These are phyloP conservation scores for Metrosideros polymorpha DNA, from an alignment of 441 rosid species.

Conservation along the genomic window DNA sequence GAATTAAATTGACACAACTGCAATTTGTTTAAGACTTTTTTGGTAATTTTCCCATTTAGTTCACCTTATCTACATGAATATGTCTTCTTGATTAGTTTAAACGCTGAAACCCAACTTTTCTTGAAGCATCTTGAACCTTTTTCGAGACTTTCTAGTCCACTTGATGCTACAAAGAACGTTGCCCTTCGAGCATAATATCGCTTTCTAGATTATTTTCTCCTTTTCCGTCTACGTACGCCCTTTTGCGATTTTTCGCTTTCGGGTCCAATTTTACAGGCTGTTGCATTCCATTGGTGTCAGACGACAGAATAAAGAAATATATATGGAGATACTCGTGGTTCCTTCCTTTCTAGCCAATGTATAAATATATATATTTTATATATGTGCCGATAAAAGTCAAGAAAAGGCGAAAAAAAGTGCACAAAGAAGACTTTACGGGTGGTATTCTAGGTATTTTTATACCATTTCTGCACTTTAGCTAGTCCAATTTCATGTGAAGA, in stretches of 20 bases:
- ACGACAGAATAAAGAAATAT: not conserved
- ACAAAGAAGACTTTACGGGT: not conserved
- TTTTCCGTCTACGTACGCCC: not conserved
- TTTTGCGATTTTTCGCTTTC: not conserved
- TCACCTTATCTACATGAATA: too few species aligned
- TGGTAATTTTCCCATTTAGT: too few species aligned
- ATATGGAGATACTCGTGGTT: not conserved
- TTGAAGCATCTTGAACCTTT: not conserved
- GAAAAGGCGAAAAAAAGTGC: not conserved
- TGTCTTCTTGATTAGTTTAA: not conserved
- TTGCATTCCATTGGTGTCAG: not conserved
- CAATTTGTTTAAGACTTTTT: too few species aligned
- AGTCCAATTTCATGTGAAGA: not conserved
- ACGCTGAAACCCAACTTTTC: not conserved
- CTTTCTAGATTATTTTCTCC: not conserved
- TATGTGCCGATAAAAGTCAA: not conserved
- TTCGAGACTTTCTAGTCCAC: not conserved
- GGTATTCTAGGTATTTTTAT: not conserved
- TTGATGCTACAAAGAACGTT: not conserved
- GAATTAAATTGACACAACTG: too few species aligned
- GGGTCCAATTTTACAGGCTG: not conserved
- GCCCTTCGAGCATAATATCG: not conserved
- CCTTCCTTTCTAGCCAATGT: not conserved
- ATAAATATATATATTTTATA: not conserved
- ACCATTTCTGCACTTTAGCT: not conserved